Percentiles rank a stretch among this genome's conserved stretches.
Conservation (phyloP, 1,284 basidiomycete species). For the Hypsizygus ulmarius region DNA sequence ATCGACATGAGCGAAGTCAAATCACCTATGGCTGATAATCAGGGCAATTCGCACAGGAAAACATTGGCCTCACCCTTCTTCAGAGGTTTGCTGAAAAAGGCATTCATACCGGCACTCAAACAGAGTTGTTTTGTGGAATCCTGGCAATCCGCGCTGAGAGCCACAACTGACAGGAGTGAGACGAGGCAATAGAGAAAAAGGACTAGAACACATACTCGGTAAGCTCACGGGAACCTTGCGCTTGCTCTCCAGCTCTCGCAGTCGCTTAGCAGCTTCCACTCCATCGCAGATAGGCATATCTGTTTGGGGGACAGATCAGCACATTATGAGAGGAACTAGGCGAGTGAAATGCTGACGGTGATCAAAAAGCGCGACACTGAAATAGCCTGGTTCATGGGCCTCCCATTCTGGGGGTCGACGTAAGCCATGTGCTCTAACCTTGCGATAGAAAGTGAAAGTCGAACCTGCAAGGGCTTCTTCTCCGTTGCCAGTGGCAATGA, state of each 20-base stretch:
- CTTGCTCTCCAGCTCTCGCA: constrained; percentile 57
- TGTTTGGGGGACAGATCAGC: constrained; percentile 21
- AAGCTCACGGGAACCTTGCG: constrained; percentile 46
- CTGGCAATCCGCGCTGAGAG: constrained; percentile 70
- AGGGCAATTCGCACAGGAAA: not conserved
- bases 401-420: constrained; percentile 52
- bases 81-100: constrained; percentile 68
- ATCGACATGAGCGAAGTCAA: constrained; percentile 44
- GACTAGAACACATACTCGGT: constrained; percentile 47
- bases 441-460: constrained; percentile 10
- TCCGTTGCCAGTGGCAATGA: constrained; percentile 61
- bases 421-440: not conserved
- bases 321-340: not conserved
- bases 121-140: constrained; percentile 72
- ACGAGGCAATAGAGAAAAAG: constrained; percentile 6
- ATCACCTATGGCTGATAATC: constrained; percentile 34
- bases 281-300: constrained; percentile 77
- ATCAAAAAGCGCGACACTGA: constrained; percentile 67
- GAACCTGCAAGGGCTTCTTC: constrained; percentile 60
- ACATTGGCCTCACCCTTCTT: constrained; percentile 47
- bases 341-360: constrained; percentile 47
- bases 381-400: constrained; percentile 61
- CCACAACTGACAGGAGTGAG: constrained; percentile 48
- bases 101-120: constrained; percentile 70
- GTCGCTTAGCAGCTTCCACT: constrained; percentile 64